Evolutionary conservation across 495 filamentous ascomycete genomes (phyloP).

Genomic region (Durotheca rogersii): DNA sequence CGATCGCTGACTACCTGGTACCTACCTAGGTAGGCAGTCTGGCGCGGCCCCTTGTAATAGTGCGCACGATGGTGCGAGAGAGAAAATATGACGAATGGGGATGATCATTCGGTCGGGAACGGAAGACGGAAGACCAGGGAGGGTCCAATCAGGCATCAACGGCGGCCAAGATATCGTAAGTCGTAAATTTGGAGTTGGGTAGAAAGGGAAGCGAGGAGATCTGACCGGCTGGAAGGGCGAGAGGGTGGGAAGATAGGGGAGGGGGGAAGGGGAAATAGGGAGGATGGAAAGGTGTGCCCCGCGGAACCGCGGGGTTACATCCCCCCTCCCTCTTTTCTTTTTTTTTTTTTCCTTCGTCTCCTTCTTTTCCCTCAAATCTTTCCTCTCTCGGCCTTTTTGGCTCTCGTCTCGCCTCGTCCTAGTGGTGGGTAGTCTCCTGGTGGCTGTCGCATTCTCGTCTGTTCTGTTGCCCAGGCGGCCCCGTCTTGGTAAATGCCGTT

Average conservation of each 20-base stretch:
- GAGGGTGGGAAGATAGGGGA: not conserved
- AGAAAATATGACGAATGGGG: constrained; percentile 19
- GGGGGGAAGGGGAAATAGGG: not conserved
- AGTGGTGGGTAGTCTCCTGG: too few species aligned
- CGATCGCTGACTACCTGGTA: constrained; percentile 7
- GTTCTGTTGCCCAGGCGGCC: constrained; percentile 12
- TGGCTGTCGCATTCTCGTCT: constrained; percentile 1
- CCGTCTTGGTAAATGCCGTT: constrained; percentile 27
- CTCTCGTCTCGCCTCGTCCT: too few species aligned
- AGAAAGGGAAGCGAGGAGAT: constrained; percentile 13
- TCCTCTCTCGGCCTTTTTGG: too few species aligned
- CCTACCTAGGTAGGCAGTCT: not conserved
- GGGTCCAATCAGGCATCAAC: constrained; percentile 33
- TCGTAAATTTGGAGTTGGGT: constrained; percentile 25
- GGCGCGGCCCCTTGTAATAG: too few species aligned
- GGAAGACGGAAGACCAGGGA: constrained; percentile 5
- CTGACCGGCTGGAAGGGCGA: not conserved
- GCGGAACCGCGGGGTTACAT: too few species aligned
- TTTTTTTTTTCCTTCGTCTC: constrained; percentile 2
- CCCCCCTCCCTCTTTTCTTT: too few species aligned
- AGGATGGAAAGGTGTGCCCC: not conserved
- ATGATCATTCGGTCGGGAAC: constrained; percentile 13
- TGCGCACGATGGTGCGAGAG: too few species aligned
- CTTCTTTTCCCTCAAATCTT: constrained; percentile 3
- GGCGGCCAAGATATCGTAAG: constrained; percentile 12